Base-by-base conservation (phyloP, 1,139 yeast species). In the Diutina ranongensis region DNA sequence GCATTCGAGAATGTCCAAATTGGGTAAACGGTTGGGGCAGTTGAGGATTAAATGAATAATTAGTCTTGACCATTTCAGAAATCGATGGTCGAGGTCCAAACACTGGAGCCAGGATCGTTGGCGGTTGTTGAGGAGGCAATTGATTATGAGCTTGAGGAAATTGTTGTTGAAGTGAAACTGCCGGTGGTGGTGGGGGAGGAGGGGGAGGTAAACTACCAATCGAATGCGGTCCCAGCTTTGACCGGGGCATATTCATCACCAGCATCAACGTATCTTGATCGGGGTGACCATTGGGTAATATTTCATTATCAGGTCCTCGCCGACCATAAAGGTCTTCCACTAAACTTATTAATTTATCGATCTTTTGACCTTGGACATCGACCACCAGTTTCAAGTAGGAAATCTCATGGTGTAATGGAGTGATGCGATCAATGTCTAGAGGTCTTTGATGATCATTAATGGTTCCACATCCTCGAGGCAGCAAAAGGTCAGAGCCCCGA, bases 351-450 rank as follows among this genome's bases (percentile, higher is more conserved):
- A 69, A 57, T 54, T 68, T 68, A 46, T 69, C 73, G 46, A 70
- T 61, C 52, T 67, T 67, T 49, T 55, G 56, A 52, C 61, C 63
- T 51, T 69, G 74, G 52, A 59, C 65, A 19, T 66, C 71, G 38
- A 68, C 56, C 20, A 68, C 55, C 44, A 63, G 69, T 45, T 70
- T 62, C 38, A 70, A 55, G 50, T 64, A 65, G 22, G 60, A 58
- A 32, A 68, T 54, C 46, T 68, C 72, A 46, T 64, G 65, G 46
- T 54, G 56, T 16, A 65, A 52, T 9, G 59, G 47, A 18, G 52
- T 50, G 2, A 62, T 49, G 40, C 51, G 53, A 38, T 52, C 55
- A 35, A 49, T 45, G 34, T 31, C 34, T n/a, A 31, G 13, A n/a
- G n/a, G n/a, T n/a, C n/a, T n/a, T n/a, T n/a, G n/a, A n/a, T n/a